phyloP scores from a whole-genome alignment of 2,329 filamentous ascomycete genomes.

The Ceratocystis ficicola region DNA sequence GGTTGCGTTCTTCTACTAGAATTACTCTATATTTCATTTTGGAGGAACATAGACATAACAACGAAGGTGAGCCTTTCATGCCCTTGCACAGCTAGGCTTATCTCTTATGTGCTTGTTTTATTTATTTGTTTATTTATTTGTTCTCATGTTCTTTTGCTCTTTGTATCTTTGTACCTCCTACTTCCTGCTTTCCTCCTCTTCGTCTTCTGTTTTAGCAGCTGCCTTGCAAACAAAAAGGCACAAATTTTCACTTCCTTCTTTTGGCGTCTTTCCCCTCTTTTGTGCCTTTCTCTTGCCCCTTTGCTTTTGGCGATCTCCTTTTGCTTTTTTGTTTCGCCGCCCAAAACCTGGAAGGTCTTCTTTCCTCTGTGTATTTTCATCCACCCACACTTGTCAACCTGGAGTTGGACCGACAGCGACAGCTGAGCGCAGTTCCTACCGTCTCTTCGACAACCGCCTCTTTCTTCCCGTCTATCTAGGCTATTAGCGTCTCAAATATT shows the following conservation, averaged over 20 bases:
- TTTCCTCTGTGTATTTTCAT: background rate
- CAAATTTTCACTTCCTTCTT: conserved; percentile 2
- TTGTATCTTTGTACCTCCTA: background rate
- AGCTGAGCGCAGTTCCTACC: no score
- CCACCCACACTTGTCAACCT: background rate
- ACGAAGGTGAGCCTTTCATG: no score
- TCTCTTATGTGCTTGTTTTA: conserved; percentile 1
- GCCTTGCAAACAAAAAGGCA: background rate
- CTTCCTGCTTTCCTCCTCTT: background rate
- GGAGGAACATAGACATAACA: no score
- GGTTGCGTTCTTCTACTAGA: no score
- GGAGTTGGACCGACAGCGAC: no score
- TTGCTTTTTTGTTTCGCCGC: background rate
- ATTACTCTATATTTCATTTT: background rate
- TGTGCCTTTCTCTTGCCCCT: background rate
- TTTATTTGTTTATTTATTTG: background rate
- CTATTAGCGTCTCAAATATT: no score
- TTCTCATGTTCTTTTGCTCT: background rate
- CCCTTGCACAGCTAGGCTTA: no score
- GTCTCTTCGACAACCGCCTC: background rate
- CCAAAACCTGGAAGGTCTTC: background rate
- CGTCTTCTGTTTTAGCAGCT: background rate
- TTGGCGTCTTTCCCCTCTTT: background rate
- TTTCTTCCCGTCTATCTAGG: background rate
- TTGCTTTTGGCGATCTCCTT: background rate